Percentiles rank a stretch among this genome's conserved stretches.
Evolutionary conservation across 345 rosid genomes (phyloP).

Genomic region (Mercurialis annua): DNA sequence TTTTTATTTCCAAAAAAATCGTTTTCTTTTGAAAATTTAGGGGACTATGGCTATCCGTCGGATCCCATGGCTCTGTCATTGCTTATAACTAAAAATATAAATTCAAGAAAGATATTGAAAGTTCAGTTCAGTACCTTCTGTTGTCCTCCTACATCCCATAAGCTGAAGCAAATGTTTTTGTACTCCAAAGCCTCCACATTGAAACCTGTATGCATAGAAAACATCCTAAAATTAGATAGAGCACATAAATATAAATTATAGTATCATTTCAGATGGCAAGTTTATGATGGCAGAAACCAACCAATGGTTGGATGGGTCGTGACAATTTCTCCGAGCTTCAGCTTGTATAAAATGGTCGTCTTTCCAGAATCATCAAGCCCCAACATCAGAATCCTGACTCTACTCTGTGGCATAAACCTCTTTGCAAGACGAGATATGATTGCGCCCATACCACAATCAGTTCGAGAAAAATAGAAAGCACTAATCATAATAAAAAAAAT

Average conservation of each 20-base stretch:
- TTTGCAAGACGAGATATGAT: conserved; percentile 41
- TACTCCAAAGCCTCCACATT: conserved; percentile 62
- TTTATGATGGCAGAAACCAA: conserved; percentile 7
- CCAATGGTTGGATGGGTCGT: conserved; percentile 60
- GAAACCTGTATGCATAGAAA: conserved; percentile 40
- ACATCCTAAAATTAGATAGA: neutral
- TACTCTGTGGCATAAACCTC: conserved; percentile 36
- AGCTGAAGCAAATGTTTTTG: conserved; percentile 46
- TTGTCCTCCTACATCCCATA: conserved; percentile 82
- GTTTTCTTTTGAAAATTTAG: too few species aligned
- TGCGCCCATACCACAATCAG: conserved; percentile 36
- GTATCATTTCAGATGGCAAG: neutral
- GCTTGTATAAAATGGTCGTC: conserved; percentile 65
- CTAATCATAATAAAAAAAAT: neutral
- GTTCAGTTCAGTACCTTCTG: conserved; percentile 39
- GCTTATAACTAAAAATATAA: neutral
- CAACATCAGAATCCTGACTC: conserved; percentile 53
- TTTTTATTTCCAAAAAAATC: too few species aligned
- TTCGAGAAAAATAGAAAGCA: conserved; percentile 1
- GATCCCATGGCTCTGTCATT: too few species aligned
- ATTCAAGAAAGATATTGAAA: neutral
- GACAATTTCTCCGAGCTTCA: conserved; percentile 63
- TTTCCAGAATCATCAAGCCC: conserved; percentile 78
- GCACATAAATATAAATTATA: too few species aligned
- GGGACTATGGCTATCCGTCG: too few species aligned